Conservation (phyloP, 2,329 filamentous ascomycete species). For the Escovopsis weberi region DNA sequence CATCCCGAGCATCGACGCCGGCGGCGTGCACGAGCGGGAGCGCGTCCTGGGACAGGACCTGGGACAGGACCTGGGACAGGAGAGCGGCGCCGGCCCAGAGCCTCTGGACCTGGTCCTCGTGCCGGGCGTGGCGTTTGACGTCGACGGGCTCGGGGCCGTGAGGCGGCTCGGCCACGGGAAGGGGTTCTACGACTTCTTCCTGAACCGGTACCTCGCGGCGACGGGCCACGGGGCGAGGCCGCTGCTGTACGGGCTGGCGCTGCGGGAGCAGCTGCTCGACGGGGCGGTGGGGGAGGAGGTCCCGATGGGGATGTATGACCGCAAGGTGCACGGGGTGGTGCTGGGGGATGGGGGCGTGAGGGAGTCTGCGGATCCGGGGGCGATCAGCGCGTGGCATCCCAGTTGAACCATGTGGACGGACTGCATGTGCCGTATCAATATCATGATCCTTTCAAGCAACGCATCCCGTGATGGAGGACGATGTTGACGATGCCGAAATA, state of each 20-base stretch:
- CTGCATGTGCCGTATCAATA: too few relatives aligned
- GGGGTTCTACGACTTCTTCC: conserved; percentile 92
- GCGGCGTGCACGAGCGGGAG: conserved; percentile 49
- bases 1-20: conserved; percentile 67
- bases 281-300: conserved; percentile 45
- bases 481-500: too few relatives aligned
- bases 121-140: conserved; percentile 86
- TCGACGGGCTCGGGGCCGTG: conserved; percentile 38
- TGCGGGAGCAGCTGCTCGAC: conserved; percentile 70
- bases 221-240: conserved; percentile 20
- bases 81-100: conserved; percentile 5
- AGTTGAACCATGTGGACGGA: not conserved
- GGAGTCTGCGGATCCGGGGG: conserved; percentile 6
- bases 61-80: conserved; percentile 35
- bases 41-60: conserved; percentile 62
- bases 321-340: conserved; percentile 63
- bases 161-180: conserved; percentile 83
- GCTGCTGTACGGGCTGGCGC: conserved; percentile 56
- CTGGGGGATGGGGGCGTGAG: conserved; percentile 52
- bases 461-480: too few relatives aligned
- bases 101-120: conserved; percentile 76
- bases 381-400: not conserved
- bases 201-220: conserved; percentile 54
- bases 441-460: too few relatives aligned
- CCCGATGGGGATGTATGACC: conserved; percentile 64